A percentile compares a stretch with the other conserved stretches of the same genome.
These are phyloP conservation scores for Straminergon stramineum DNA, from an alignment of 225 moss, liverwort and hornwort species.

Conservation along the genomic window DNA sequence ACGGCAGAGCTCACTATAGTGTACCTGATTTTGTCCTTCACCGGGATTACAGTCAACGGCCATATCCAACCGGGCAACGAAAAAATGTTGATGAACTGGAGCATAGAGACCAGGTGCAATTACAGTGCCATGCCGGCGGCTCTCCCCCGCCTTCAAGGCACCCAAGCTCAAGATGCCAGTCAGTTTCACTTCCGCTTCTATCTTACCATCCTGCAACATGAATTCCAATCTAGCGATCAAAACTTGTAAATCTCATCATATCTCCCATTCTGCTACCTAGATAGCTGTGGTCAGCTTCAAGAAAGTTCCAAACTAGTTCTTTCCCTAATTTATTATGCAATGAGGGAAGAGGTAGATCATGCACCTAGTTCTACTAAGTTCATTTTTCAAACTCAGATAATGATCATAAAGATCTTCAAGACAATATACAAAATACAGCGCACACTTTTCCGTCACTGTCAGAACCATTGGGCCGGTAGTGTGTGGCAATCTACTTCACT, in stretches of 20 bases:
- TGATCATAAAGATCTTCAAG: background rate
- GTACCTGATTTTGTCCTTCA: conserved; percentile 72
- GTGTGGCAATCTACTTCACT: background rate
- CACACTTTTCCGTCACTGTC: background rate
- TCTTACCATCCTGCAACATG: conserved; percentile 62
- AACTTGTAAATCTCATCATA: background rate
- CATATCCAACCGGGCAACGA: conserved; percentile 83
- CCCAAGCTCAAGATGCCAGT: conserved; percentile 80
- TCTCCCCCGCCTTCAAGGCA: conserved; percentile 60
- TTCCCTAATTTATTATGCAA: background rate
- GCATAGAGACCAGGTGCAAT: conserved; percentile 87
- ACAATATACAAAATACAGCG: background rate
- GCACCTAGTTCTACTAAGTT: background rate
- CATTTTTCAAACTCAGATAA: background rate
- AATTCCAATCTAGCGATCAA: background rate
- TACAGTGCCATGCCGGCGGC: conserved; percentile 69
- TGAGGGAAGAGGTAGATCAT: background rate
- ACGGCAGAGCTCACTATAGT: background rate
- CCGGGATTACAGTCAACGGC: conserved; percentile 74
- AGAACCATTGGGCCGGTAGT: background rate
- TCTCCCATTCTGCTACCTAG: background rate
- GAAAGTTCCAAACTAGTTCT: background rate
- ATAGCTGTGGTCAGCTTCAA: background rate
- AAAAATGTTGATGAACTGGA: conserved; percentile 83
- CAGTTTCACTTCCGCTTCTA: conserved; percentile 85